These are phyloP conservation scores for Diddensiella transvaalensis DNA, from an alignment of 805 yeast genomes.

Conservation along the genomic window DNA sequence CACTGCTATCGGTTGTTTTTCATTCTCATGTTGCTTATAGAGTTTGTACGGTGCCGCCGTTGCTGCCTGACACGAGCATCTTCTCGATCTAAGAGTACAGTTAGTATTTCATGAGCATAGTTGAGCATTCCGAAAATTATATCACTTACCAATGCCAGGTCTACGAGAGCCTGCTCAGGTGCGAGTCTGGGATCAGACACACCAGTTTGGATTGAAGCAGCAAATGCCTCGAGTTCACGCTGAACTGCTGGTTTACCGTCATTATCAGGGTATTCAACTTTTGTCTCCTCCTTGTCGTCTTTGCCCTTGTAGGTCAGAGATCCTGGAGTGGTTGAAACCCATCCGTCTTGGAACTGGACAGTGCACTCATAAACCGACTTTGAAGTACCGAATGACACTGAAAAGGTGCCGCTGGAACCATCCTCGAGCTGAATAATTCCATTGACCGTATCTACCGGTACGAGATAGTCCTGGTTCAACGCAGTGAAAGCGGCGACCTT, in stretches of 20 bases:
- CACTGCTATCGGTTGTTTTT: too few species aligned
- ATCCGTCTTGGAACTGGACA: slow-evolving; percentile 19
- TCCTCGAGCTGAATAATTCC: slow-evolving; percentile 10
- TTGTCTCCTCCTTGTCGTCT: slow-evolving; percentile 8
- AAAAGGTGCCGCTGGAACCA: slow-evolving; percentile 20
- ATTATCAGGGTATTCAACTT: slow-evolving; percentile 1
- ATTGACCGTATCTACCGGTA: slow-evolving; percentile 22
- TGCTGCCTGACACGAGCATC: not conserved
- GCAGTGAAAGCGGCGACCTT: slow-evolving; percentile 13
- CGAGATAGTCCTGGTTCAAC: slow-evolving; percentile 14
- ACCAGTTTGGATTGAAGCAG: slow-evolving; percentile 8
- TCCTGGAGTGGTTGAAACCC: slow-evolving; percentile 19
- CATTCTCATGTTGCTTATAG: not conserved
- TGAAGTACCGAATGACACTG: slow-evolving; percentile 22
- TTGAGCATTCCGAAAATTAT: not conserved
- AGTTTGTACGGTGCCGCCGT: not conserved
- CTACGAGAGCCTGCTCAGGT: slow-evolving; percentile 17
- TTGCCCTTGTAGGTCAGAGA: slow-evolving; percentile 12
- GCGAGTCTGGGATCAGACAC: slow-evolving; percentile 14
- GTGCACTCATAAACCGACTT: slow-evolving; percentile 15
- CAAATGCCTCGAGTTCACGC: slow-evolving; percentile 16
- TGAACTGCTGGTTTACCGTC: slow-evolving; percentile 12
- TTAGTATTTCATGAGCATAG: not conserved
- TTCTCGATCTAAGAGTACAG: not conserved
- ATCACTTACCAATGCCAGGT: slow-evolving; percentile 9